Conservation (phyloP, 352 stramenopile genomes). For the Globisporangium heterothallicum region DNA sequence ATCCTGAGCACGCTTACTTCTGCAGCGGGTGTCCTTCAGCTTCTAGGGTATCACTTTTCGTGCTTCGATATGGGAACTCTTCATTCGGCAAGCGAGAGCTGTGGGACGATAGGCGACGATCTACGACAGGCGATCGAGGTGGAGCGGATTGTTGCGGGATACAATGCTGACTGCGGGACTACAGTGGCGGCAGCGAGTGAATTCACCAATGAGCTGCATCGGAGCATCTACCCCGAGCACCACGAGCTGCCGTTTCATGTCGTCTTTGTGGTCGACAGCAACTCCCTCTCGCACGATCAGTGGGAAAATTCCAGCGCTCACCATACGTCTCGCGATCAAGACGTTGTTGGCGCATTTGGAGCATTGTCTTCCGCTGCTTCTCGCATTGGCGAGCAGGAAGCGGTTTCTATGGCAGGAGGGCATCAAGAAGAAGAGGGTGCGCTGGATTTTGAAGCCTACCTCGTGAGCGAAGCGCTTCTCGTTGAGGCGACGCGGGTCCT, state of each 20-base stretch:
- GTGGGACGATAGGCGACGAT: background rate
- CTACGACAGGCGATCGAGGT: slow-evolving; percentile 16
- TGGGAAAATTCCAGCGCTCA: background rate
- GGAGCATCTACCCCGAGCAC: slow-evolving; percentile 21
- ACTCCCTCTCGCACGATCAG: background rate
- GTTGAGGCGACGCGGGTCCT: slow-evolving; percentile 43
- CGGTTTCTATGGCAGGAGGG: background rate
- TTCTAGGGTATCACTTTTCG: slow-evolving; percentile 22
- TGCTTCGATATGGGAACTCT: slow-evolving; percentile 18
- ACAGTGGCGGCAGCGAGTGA: slow-evolving; percentile 23
- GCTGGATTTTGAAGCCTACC: slow-evolving; percentile 46
- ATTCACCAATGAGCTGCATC: slow-evolving; percentile 27
- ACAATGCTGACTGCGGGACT: slow-evolving; percentile 26
- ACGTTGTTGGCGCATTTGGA: slow-evolving; percentile 19
- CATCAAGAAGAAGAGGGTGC: slow-evolving; percentile 7
- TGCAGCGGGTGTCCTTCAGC: slow-evolving; percentile 2
- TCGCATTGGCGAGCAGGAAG: slow-evolving; percentile 15
- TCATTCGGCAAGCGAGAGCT: background rate
- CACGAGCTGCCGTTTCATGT: slow-evolving; percentile 22
- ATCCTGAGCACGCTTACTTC: slow-evolving; percentile 12
- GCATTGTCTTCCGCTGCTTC: slow-evolving; percentile 13
- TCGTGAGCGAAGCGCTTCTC: slow-evolving; percentile 53
- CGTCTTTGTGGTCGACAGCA: slow-evolving; percentile 12
- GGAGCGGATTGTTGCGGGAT: slow-evolving; percentile 21
- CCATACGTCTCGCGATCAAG: slow-evolving; percentile 15